Percentiles rank a stretch among this genome's conserved stretches.
These are phyloP conservation scores for Dactylellina sp. DNA, from an alignment of 2,329 filamentous ascomycete genomes.

Conservation along the genomic window DNA sequence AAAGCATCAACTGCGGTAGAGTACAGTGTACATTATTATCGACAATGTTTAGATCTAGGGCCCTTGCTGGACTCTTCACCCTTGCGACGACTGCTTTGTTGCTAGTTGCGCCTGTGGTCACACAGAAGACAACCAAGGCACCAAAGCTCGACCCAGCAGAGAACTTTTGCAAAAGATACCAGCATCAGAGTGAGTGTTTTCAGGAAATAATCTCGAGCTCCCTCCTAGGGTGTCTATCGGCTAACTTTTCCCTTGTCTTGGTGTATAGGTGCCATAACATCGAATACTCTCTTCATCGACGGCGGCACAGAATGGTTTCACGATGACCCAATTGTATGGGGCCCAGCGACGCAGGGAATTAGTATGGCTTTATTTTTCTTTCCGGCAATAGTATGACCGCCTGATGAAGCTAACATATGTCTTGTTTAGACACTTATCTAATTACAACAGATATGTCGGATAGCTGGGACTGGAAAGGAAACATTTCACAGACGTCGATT, in stretches of 20 bases:
- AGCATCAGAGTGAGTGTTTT: conserved; percentile 47
- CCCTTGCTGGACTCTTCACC: conserved; percentile 25
- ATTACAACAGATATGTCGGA: conserved; percentile 49
- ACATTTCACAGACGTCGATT: conserved; percentile 44
- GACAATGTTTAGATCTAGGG: conserved; percentile 31
- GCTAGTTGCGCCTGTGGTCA: conserved; percentile 33
- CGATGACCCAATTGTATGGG: conserved; percentile 50
- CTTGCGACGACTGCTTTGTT: conserved; percentile 46
- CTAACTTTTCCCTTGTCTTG: background rate
- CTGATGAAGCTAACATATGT: background rate
- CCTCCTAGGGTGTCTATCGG: background rate
- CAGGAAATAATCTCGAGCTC: too few relatives aligned
- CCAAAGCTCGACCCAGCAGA: conserved; percentile 40
- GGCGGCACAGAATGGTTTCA: conserved; percentile 51
- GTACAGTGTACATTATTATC: conserved; percentile 2
- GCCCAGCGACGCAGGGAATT: conserved; percentile 41
- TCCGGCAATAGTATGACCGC: background rate
- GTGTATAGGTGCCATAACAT: conserved; percentile 27
- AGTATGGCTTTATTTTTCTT: conserved; percentile 16
- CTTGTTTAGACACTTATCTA: conserved; percentile 41
- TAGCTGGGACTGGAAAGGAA: conserved; percentile 51
- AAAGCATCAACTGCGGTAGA: background rate
- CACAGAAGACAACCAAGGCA: conserved; percentile 21
- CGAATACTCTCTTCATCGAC: conserved; percentile 46
- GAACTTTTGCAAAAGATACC: conserved; percentile 54